These are phyloP conservation scores for Microstroma glucosiphilum DNA, from an alignment of 1,284 basidiomycete genomes.

Conservation along the genomic window DNA sequence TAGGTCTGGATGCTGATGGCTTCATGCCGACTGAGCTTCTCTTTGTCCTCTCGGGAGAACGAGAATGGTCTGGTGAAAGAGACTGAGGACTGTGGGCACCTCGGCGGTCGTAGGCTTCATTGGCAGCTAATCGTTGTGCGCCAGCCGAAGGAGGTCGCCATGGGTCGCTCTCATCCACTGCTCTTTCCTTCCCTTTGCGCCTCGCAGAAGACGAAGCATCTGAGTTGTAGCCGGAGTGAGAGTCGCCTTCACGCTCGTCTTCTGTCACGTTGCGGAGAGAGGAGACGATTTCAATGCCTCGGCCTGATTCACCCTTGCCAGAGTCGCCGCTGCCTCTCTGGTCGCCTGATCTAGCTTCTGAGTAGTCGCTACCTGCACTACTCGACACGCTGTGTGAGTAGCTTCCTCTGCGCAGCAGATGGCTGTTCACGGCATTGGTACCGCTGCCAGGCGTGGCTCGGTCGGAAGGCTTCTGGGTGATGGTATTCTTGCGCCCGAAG, in stretches of 20 bases:
- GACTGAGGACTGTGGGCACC: neutral
- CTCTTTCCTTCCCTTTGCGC: conserved; percentile 27
- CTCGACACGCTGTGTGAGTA: neutral
- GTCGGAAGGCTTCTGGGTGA: neutral
- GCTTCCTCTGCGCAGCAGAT: neutral
- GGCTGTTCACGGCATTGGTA: neutral
- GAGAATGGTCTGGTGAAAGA: neutral
- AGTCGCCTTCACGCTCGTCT: neutral
- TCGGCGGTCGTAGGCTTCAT: neutral
- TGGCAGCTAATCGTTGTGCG: neutral
- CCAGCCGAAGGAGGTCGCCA: conserved; percentile 11
- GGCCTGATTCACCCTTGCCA: conserved; percentile 27
- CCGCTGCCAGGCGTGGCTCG: neutral
- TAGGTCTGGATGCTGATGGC: conserved; percentile 11
- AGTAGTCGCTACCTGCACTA: conserved; percentile 1
- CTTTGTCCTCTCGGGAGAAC: neutral
- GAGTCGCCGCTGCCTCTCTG: conserved; percentile 31
- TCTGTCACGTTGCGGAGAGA: neutral
- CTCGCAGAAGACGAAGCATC: conserved; percentile 41
- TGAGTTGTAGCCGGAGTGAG: neutral
- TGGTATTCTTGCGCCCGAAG: neutral
- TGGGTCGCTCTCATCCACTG: conserved; percentile 28
- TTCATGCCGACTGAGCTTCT: conserved; percentile 5
- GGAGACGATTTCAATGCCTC: conserved; percentile 42
- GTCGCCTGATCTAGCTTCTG: conserved; percentile 9